phyloP scores from a whole-genome alignment of 73 alveolate genomes.

The Paramecium pentaurelia region DNA sequence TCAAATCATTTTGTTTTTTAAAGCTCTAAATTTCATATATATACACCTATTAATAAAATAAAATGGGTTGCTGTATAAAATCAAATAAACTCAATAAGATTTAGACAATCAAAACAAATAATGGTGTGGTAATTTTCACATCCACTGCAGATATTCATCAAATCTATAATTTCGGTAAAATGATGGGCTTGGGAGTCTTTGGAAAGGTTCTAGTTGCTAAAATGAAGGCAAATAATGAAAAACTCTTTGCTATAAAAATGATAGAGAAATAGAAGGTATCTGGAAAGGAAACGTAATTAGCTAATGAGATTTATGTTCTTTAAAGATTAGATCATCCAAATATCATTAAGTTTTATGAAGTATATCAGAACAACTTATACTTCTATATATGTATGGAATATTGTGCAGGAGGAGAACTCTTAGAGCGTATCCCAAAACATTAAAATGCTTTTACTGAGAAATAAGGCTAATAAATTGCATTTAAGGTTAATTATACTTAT shows the following conservation, averaged over 20 bases:
- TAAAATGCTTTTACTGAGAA: neutral
- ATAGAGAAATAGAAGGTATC: conserved; percentile 29
- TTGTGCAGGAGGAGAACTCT: conserved; percentile 70
- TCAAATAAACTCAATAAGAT: neutral
- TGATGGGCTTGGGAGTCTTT: conserved; percentile 7
- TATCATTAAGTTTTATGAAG: conserved; percentile 65
- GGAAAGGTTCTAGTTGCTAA: conserved; percentile 37
- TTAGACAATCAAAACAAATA: neutral
- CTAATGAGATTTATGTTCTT: conserved; percentile 56
- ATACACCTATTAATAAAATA: neutral
- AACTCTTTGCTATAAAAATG: conserved; percentile 47
- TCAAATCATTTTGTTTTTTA: neutral
- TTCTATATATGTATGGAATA: conserved; percentile 66
- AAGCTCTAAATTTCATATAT: neutral
- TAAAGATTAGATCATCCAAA: conserved; percentile 71
- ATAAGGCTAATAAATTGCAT: neutral
- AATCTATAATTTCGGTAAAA: conserved; percentile 17
- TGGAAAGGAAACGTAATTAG: conserved; percentile 40
- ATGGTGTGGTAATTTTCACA: neutral
- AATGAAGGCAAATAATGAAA: neutral
- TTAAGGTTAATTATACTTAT: neutral
- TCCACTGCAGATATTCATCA: conserved; percentile 26
- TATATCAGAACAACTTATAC: conserved; percentile 50
- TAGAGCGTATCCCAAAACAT: conserved; percentile 54
- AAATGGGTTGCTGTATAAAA: conserved; percentile 36